Percentiles rank a stretch among this genome's conserved stretches.
These are phyloP conservation scores for Heliosperma pusillum DNA, from an alignment of 148 eudicot species.

Conservation along the genomic window DNA sequence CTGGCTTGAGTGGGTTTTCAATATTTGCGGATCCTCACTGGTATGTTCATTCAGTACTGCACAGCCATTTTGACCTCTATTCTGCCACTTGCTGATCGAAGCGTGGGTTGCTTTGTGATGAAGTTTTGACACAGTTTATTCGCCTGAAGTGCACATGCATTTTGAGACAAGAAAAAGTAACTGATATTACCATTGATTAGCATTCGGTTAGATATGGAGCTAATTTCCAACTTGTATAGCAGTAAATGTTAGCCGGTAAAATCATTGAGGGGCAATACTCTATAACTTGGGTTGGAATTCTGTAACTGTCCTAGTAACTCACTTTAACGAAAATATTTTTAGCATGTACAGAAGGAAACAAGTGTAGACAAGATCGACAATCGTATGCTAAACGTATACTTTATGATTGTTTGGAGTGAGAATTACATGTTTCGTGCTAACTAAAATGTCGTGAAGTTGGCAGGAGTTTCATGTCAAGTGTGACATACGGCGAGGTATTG, in stretches of 20 bases:
- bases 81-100: background rate
- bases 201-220: slow-evolving; percentile 16
- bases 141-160: slow-evolving; percentile 9
- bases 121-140: background rate
- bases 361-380: background rate
- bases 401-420: too few relatives aligned
- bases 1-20: background rate
- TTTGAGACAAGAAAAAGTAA: slow-evolving; percentile 15
- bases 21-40: background rate
- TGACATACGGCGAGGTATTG: too few relatives aligned
- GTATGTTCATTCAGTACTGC: background rate
- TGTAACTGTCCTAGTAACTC: background rate
- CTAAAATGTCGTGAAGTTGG: too few relatives aligned
- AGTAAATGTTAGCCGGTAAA: background rate
- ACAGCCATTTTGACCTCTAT: background rate
- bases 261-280: background rate
- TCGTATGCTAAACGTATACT: background rate
- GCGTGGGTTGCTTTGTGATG: background rate
- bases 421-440: too few relatives aligned
- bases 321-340: background rate
- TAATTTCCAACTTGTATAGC: slow-evolving; percentile 19
- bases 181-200: slow-evolving; percentile 17
- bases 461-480: too few relatives aligned
- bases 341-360: background rate
- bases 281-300: background rate